A percentile compares a stretch with the other conserved stretches of the same genome.
phyloP scores from a whole-genome alignment of 169 alveolate genomes.

The Cryptosporidium baileyi region DNA sequence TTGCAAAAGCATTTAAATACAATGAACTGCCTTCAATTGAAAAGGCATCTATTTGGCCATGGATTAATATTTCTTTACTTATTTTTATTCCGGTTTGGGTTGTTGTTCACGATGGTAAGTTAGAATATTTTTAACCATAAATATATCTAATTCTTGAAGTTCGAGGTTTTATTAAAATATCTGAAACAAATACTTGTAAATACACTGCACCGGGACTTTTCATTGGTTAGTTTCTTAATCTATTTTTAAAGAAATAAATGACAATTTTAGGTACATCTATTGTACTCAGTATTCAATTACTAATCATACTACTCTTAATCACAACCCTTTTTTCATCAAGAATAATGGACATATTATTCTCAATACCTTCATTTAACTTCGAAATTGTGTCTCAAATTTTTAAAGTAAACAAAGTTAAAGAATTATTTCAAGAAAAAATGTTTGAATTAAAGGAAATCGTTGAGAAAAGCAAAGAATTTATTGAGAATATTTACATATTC shows the following conservation, averaged over 20 bases:
- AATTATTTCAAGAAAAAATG: no score
- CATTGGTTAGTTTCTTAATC: slow-evolving; percentile 28
- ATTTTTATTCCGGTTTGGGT: background rate
- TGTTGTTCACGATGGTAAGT: slow-evolving; percentile 46
- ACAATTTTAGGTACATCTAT: slow-evolving; percentile 38
- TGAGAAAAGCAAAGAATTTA: no score
- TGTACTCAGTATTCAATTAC: slow-evolving; percentile 36
- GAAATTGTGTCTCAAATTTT: background rate
- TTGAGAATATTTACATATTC: no score
- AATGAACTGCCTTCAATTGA: slow-evolving; percentile 34
- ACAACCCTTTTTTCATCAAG: slow-evolving; percentile 30
- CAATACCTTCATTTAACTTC: slow-evolving; percentile 33
- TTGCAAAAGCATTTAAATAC: slow-evolving; percentile 31
- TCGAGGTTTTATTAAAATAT: slow-evolving; percentile 45
- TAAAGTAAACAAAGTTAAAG: background rate
- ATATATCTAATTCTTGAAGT: background rate
- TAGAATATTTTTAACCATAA: background rate
- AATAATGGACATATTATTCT: slow-evolving; percentile 35
- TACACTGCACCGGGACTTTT: slow-evolving; percentile 61
- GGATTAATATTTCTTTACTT: slow-evolving; percentile 18
- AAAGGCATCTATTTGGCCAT: slow-evolving; percentile 1
- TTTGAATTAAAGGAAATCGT: no score
- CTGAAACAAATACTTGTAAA: slow-evolving; percentile 64
- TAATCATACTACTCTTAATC: background rate
- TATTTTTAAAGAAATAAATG: background rate